These are phyloP conservation scores for Colletotrichum sp. DNA, from an alignment of 2,329 filamentous ascomycete genomes.

Conservation along the genomic window DNA sequence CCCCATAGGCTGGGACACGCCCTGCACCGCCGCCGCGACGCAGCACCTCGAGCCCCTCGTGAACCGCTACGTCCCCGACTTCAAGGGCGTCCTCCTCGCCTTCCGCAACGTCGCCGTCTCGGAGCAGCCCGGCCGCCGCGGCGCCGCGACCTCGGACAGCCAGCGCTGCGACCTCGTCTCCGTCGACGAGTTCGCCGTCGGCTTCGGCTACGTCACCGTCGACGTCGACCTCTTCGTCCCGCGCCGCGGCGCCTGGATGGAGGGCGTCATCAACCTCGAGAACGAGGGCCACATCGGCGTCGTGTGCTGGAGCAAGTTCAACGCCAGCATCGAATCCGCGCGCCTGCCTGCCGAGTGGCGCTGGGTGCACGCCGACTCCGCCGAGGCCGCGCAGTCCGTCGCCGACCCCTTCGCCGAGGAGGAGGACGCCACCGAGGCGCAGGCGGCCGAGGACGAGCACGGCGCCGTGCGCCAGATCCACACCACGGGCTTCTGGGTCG, in stretches of 20 bases:
- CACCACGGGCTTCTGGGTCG: conserved; percentile 75
- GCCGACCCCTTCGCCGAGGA: conserved; percentile 22
- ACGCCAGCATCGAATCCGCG: conserved; percentile 80
- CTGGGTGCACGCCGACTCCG: conserved; percentile 68
- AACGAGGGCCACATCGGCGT: conserved; percentile 89
- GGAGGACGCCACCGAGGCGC: conserved; percentile 39
- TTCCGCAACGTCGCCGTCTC: conserved; percentile 73
- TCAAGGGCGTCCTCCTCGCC: conserved; percentile 75
- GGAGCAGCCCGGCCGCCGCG: conserved; percentile 55
- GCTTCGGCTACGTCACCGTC: conserved; percentile 86
- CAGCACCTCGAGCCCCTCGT: conserved; percentile 78
- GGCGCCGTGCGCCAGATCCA: conserved; percentile 58
- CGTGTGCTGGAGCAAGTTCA: conserved; percentile 90
- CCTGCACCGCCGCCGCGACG: conserved; percentile 72
- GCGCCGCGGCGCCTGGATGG: conserved; percentile 71
- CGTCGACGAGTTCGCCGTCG: conserved; percentile 83
- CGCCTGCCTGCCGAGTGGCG: conserved; percentile 80
- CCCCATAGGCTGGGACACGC: conserved; percentile 71
- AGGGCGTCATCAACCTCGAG: conserved; percentile 84
- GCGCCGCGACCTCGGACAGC: conserved; percentile 51
- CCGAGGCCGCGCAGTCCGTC: conserved; percentile 44
- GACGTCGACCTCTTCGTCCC: conserved; percentile 87
- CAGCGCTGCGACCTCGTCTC: conserved; percentile 50
- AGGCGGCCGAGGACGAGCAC: conserved; percentile 50
- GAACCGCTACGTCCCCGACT: conserved; percentile 75